Evolutionary conservation across 179 eudicot species (phyloP), one percentile per base, ranked within the genome.

Genomic region (Gypsophila paniculata): DNA sequence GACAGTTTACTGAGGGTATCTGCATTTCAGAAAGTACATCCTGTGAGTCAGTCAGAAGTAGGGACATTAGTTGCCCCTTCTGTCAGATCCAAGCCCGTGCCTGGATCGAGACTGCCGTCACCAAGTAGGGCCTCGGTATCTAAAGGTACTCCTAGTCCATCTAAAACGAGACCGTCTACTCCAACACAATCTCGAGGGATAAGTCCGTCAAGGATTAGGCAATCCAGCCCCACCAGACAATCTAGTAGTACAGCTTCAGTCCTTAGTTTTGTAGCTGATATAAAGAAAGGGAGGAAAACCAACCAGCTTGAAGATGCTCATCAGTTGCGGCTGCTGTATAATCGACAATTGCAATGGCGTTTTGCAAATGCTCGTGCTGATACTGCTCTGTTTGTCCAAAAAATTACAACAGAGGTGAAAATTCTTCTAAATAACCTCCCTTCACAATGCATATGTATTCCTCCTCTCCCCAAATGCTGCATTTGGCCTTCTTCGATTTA

Each of bases 221-320:
- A 89, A 19, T 83, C 90, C 63, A 91, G 90, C 54, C 97, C 96
- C 36, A 84, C 91, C 54, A 86, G 88, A 74, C 92, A 85, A 72
- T 66, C 70, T 68, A 82, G 65, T 72, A 82, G 78, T 82, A 74
- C 88, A 65, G 76, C 88, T 84, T 93, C 99, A 46, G 97, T 94
- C 39, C 97, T 94, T 72, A 89, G 89, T 78, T 94, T 88, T 79
- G 76, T 91, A 76, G 88, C 88, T 2, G 97, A 94, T 80, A 84
- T 91, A 64, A 89, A 78, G 79, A 89, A 85, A 73, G 96, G 96
- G 62, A 91, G 85, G 82, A 94, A 87, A 81, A 81, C 81, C 55
- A 88, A 85, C 72, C 88, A 89, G 76, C 78, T 94, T 49, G 97
- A 94, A 80, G 99, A 94, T 71, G 97, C 78, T 65, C 97, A 94